Evolutionary conservation across 2,329 filamentous ascomycete genomes (phyloP).

Genomic region (Monosporascus sp.): DNA sequence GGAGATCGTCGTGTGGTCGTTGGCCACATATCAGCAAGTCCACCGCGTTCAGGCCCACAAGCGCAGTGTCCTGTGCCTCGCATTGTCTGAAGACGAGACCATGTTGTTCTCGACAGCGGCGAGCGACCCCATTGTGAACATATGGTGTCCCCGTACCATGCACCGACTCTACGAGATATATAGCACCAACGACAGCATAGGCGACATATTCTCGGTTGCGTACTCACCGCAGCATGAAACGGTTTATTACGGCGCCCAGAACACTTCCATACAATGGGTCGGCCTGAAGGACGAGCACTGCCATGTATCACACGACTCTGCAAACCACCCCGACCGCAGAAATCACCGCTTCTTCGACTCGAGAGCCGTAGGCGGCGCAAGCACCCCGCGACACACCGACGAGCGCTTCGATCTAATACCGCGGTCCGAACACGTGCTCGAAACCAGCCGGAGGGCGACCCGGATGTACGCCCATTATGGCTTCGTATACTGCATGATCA

Average conservation of each 20-base stretch:
- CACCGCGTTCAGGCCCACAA: constrained; percentile 81
- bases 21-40: constrained; percentile 80
- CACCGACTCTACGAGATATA: constrained; percentile 82
- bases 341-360: constrained; percentile 94
- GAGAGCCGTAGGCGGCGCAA: constrained; percentile 73
- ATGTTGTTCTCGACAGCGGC: constrained; percentile 82
- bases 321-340: constrained; percentile 68
- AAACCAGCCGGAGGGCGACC: constrained; percentile 77
- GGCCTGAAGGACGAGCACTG: constrained; percentile 61
- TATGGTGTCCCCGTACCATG: constrained; percentile 79
- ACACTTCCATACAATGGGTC: constrained; percentile 93
- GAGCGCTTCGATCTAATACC: constrained; percentile 53
- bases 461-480: constrained; percentile 90
- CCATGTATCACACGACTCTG: constrained; percentile 56
- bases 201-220: constrained; percentile 92
- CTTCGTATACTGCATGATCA: constrained; percentile 93
- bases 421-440: constrained; percentile 55
- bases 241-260: constrained; percentile 88
- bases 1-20: constrained; percentile 86
- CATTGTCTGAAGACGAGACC: constrained; percentile 67
- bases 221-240: constrained; percentile 78
- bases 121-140: constrained; percentile 89
- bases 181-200: constrained; percentile 83
- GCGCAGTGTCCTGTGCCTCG: constrained; percentile 82
- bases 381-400: constrained; percentile 67